Percentiles rank a stretch among this genome's conserved stretches.
phyloP scores from a whole-genome alignment of 805 yeast genomes.

The Lachancea waltii region DNA sequence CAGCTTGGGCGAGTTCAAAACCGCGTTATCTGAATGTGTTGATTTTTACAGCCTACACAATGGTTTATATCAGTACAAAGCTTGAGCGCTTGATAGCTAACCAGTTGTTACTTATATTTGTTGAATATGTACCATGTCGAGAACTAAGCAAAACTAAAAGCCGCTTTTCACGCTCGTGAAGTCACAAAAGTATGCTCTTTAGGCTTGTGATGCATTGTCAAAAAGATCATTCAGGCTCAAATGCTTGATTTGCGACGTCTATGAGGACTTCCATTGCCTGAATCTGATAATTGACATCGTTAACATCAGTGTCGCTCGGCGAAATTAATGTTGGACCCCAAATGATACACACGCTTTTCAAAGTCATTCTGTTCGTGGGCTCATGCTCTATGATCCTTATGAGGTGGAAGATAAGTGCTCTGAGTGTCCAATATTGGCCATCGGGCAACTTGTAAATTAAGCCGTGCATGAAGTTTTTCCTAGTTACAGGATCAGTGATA shows the following conservation, averaged over 20 bases:
- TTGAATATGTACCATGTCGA: neutral
- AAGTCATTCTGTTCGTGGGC: constrained; percentile 69
- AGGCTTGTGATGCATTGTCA: too few species aligned
- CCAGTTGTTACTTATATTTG: neutral
- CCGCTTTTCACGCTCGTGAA: too few species aligned
- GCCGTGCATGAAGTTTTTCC: constrained; percentile 75
- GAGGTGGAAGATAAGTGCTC: constrained; percentile 80
- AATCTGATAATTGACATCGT: constrained; percentile 70
- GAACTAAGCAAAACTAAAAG: neutral
- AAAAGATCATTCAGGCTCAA: constrained; percentile 60
- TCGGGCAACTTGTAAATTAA: constrained; percentile 87
- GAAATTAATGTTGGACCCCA: constrained; percentile 92
- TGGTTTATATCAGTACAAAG: constrained; percentile 4
- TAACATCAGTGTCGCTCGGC: constrained; percentile 57
- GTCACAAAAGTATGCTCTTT: too few species aligned
- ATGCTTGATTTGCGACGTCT: constrained; percentile 75
- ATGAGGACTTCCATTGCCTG: constrained; percentile 79
- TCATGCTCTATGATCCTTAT: constrained; percentile 62
- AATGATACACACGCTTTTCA: constrained; percentile 74
- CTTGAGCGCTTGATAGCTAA: neutral
- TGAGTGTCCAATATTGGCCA: constrained; percentile 86
- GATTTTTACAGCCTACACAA: constrained; percentile 8
- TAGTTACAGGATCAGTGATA: constrained; percentile 52
- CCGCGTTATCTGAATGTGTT: constrained; percentile 18
- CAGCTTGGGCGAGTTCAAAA: constrained; percentile 31